Evolutionary conservation across 2,329 filamentous ascomycete genomes (phyloP), one percentile per base, ranked within the genome.

Genomic region (Falciphora oryzae): DNA sequence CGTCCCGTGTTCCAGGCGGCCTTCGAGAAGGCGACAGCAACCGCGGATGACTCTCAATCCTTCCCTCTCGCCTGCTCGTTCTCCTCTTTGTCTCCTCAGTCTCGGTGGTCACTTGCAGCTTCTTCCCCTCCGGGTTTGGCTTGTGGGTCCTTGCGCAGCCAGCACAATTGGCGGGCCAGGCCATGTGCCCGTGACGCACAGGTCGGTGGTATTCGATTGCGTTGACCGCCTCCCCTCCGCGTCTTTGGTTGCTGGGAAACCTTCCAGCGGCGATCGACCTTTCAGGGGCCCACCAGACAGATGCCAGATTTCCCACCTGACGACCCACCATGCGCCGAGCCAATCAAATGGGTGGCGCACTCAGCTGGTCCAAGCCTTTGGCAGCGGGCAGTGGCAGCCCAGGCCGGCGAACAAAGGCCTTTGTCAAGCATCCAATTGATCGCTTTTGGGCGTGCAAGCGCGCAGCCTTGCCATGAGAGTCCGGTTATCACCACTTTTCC

Each of bases 311-410:
- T 25, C 44, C 44, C 22, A 18, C 22, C 44, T 22, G 22, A 4
- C 44, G 44, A 25, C n/a, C 44, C 44, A 22, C n/a, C 22, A 7
- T 7, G 22, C n/a, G 22, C 18, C 44, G 8, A 25, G 44, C 44
- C 44, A 53, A 68, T 69, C 44, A 53, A 11, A 4, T 44, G 38
- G 18, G 38, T 18, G 38, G 38, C 38, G 38, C 38, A 44, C 38
- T 4, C 38, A 44, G 38, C 38, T 44, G 38, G 38, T 10, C 32
- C 8, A 32, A 29, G 29, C 13, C 13, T 35, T 35, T 35, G 32
- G 32, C 32, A 11, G 32, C 8, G 13, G 10, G 32, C 8, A 35
- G 13, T 44, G 14, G 18, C 38, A 44, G 38, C 38, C 32, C 32
- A 35, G 44, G 18, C 44, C 44, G 7, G 22, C 8, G 22, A 53